phyloP scores from a whole-genome alignment of 768 basidiomycete species.

The Amanita brunnescens region DNA sequence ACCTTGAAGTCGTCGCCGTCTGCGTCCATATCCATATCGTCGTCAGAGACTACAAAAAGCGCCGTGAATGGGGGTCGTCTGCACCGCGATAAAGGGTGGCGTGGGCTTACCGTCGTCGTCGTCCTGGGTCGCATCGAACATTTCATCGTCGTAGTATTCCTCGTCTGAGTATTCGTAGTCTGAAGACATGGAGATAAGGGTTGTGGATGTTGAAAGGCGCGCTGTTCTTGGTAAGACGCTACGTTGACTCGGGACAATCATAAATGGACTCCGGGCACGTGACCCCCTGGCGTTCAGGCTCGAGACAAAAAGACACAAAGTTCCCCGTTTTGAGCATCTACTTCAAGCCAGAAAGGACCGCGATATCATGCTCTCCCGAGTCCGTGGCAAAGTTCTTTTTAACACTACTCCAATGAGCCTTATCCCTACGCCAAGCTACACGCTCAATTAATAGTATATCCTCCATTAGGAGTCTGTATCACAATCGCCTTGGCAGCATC shows the following conservation, averaged over 20 bases:
- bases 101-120: constrained; percentile 30
- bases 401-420: no score
- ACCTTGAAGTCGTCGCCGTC: constrained; percentile 59
- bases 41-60: constrained; percentile 28
- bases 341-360: no score
- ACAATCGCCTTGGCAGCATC: no score
- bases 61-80: constrained; percentile 3
- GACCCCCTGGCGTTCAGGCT: no score
- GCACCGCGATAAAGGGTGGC: neutral
- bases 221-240: constrained; percentile 1
- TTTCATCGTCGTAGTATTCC: constrained; percentile 66
- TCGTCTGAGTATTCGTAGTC: constrained; percentile 69
- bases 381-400: no score
- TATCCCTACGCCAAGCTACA: no score
- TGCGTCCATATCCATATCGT: constrained; percentile 65
- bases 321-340: no score
- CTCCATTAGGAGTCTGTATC: no score
- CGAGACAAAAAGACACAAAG: no score
- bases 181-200: constrained; percentile 29
- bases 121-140: constrained; percentile 58
- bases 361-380: no score
- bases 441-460: no score
- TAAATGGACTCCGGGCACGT: constrained; percentile 3
- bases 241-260: neutral
- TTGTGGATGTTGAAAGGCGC: constrained; percentile 15